Conservation (phyloP, 2,329 filamentous ascomycete genomes). For the Herpotrichia juniperi region DNA sequence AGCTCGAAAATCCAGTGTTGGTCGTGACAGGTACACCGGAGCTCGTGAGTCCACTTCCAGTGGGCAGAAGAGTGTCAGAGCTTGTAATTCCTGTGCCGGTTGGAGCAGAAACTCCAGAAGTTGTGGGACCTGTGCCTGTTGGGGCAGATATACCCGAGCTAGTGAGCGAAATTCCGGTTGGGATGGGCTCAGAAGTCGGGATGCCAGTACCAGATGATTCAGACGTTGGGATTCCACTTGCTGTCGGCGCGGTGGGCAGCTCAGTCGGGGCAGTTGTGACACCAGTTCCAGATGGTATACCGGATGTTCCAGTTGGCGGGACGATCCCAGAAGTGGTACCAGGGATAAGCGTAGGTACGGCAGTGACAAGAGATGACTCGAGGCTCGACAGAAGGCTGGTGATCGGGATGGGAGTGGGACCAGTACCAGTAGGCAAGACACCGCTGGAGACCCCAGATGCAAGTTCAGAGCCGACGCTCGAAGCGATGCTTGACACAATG, state of each 20-base stretch:
- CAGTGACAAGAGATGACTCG: background rate
- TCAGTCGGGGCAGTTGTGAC: conserved; percentile 4
- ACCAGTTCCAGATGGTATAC: background rate
- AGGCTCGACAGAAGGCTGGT: conserved; percentile 11
- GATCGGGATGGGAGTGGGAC: conserved; percentile 3
- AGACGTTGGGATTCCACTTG: background rate
- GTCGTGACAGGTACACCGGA: background rate
- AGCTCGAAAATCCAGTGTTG: background rate
- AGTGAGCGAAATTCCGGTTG: background rate
- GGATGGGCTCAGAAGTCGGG: background rate
- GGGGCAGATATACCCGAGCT: background rate
- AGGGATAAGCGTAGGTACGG: background rate
- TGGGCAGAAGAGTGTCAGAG: background rate
- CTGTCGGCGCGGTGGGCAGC: background rate
- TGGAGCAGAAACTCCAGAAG: background rate
- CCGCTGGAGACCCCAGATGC: conserved; percentile 13
- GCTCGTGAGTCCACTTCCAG: background rate
- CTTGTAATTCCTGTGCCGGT: background rate
- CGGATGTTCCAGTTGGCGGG: conserved; percentile 3
- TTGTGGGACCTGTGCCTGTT: background rate
- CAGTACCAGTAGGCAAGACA: conserved; percentile 11
- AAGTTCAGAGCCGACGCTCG: conserved; percentile 14
- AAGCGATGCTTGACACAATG: conserved; percentile 15
- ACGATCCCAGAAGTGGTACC: conserved; percentile 3
- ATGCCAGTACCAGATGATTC: background rate